Percentiles rank a stretch among this genome's conserved stretches.
Conservation (phyloP, 345 rosid species). For the Salix caprea region DNA sequence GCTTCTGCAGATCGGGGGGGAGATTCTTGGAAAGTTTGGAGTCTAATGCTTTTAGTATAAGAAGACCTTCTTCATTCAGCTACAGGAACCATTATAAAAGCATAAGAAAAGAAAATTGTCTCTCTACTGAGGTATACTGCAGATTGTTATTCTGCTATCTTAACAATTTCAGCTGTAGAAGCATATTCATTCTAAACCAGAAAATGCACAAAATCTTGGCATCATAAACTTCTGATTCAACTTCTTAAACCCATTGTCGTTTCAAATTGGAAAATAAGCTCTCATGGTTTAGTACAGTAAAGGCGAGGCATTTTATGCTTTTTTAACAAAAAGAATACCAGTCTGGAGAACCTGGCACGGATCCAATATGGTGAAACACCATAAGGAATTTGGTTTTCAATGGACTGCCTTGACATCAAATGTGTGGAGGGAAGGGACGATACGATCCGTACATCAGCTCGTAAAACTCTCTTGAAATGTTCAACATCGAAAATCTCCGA, state of each 20-base stretch:
- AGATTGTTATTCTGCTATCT: neutral
- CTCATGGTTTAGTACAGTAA: neutral
- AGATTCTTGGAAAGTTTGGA: constrained; percentile 69
- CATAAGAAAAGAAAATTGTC: neutral
- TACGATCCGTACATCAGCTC: constrained; percentile 55
- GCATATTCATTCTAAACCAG: neutral
- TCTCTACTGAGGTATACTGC: neutral
- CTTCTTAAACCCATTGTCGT: neutral
- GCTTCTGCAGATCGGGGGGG: constrained; percentile 69
- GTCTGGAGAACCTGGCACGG: constrained; percentile 56
- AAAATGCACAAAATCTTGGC: neutral
- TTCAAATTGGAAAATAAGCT: neutral
- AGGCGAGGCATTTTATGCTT: neutral
- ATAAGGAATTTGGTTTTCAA: constrained; percentile 51
- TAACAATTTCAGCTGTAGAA: neutral
- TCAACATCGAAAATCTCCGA: constrained; percentile 55
- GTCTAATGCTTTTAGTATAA: constrained; percentile 60
- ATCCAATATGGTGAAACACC: constrained; percentile 66
- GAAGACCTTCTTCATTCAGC: constrained; percentile 60
- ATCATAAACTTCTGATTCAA: neutral
- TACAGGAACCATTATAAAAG: constrained; percentile 20
- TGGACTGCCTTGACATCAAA: constrained; percentile 50
- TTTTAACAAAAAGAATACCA: constrained; percentile 18
- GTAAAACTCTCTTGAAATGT: constrained; percentile 61
- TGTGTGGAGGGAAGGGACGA: constrained; percentile 71